phyloP scores from a whole-genome alignment of 306 rosid genomes.

The Malus asiatica region DNA sequence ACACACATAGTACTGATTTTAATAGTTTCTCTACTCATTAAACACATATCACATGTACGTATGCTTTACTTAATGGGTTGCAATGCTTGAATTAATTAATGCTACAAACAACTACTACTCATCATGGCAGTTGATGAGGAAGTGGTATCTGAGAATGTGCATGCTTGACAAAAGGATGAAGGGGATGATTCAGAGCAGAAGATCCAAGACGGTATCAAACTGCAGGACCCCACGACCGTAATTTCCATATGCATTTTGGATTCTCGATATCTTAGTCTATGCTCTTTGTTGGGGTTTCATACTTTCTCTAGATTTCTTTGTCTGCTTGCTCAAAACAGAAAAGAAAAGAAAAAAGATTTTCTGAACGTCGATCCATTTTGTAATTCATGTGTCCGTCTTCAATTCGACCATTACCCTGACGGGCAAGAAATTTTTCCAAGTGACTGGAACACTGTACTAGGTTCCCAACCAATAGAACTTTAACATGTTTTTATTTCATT shows the following conservation, averaged over 20 bases:
- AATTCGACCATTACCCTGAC: not conserved
- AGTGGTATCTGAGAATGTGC: not conserved
- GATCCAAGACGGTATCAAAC: conserved; percentile 33
- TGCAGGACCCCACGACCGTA: conserved; percentile 16
- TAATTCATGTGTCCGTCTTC: not conserved
- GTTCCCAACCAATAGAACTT: too few species aligned
- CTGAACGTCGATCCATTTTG: not conserved
- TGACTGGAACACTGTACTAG: too few species aligned
- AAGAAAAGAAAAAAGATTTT: not conserved
- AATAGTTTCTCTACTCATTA: too few species aligned
- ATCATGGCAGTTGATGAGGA: not conserved
- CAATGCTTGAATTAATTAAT: not conserved
- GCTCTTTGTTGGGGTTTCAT: conserved; percentile 15
- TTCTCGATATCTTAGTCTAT: conserved; percentile 15
- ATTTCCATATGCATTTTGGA: conserved; percentile 2
- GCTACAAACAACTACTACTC: not conserved
- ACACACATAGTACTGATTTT: too few species aligned
- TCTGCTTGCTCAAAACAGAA: not conserved
- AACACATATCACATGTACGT: too few species aligned
- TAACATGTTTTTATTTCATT: too few species aligned
- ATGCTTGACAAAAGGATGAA: conserved; percentile 4
- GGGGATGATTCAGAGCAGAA: conserved; percentile 22
- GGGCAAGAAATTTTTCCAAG: not conserved
- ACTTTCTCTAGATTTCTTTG: conserved; percentile 7
- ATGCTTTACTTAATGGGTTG: not conserved